Evolutionary conservation across 768 basidiomycete genomes (phyloP).

Genomic region (Podaxis mareebaensis): DNA sequence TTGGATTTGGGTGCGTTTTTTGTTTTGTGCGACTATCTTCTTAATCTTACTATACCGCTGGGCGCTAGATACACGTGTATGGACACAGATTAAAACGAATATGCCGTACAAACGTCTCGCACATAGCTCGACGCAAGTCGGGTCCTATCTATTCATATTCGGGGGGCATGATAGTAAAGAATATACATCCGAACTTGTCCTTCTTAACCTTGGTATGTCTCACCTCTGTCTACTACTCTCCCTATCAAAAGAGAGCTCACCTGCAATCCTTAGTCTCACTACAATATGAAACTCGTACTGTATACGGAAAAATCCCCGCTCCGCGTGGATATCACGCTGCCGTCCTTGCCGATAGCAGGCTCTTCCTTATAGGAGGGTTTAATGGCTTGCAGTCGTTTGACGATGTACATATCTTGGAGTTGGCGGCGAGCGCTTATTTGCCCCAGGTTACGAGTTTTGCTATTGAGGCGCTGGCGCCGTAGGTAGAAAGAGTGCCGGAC

Average conservation of each 20-base stretch:
- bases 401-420: background rate
- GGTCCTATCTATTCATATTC: conserved; percentile 86
- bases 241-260: background rate
- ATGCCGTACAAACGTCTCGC: conserved; percentile 63
- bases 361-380: conserved; percentile 85
- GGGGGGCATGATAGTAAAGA: conserved; percentile 85
- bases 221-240: background rate
- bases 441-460: background rate
- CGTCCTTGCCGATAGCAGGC: conserved; percentile 76
- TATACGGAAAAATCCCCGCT: conserved; percentile 68
- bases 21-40: background rate
- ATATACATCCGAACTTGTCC: conserved; percentile 73
- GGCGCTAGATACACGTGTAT: conserved; percentile 41
- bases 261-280: conserved; percentile 61
- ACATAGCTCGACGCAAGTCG: conserved; percentile 88
- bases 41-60: background rate
- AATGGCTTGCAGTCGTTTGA: background rate
- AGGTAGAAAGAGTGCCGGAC: background rate
- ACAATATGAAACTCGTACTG: conserved; percentile 74
- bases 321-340: conserved; percentile 86
- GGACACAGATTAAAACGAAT: conserved; percentile 42
- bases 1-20: conserved; percentile 75
- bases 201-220: conserved; percentile 81
- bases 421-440: background rate
- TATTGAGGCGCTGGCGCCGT: background rate